These are phyloP conservation scores for Lipomyces chichibuensis DNA, from an alignment of 805 yeast species.

Conservation along the genomic window DNA sequence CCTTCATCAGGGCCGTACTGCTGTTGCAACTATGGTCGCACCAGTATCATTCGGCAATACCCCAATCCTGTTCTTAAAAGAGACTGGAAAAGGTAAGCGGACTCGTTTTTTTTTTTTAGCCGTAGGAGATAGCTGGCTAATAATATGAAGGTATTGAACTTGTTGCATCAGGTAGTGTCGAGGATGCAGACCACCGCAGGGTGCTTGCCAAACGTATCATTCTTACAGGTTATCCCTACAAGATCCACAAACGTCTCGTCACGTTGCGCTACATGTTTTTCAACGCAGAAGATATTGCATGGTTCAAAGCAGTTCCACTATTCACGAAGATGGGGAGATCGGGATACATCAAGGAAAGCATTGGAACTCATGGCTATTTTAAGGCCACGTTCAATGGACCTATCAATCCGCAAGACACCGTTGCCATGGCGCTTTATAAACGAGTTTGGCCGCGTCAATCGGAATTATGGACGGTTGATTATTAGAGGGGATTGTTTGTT, in stretches of 20 bases:
- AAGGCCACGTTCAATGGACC: slow-evolving; percentile 94
- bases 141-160: slow-evolving; percentile 50
- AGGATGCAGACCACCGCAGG: slow-evolving; percentile 82
- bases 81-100: slow-evolving; percentile 44
- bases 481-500: background rate
- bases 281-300: slow-evolving; percentile 82
- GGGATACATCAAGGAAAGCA: slow-evolving; percentile 90
- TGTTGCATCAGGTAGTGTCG: slow-evolving; percentile 87
- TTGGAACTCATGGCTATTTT: slow-evolving; percentile 98
- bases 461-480: slow-evolving; percentile 20
- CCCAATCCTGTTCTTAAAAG: slow-evolving; percentile 81
- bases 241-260: slow-evolving; percentile 88
- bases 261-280: slow-evolving; percentile 98
- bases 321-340: slow-evolving; percentile 91
- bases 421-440: slow-evolving; percentile 91
- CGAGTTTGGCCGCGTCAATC: slow-evolving; percentile 81
- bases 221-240: slow-evolving; percentile 91
- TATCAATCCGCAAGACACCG: slow-evolving; percentile 85
- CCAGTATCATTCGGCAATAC: slow-evolving; percentile 79
- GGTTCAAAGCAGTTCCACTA: slow-evolving; percentile 88
- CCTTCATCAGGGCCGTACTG: slow-evolving; percentile 72
- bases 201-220: slow-evolving; percentile 85
- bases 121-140: slow-evolving; percentile 30
- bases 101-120: background rate
- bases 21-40: slow-evolving; percentile 83